Evolutionary conservation across 331 rosid genomes (phyloP), one percentile per base, ranked within the genome.

Genomic region (Arachis monticola): DNA sequence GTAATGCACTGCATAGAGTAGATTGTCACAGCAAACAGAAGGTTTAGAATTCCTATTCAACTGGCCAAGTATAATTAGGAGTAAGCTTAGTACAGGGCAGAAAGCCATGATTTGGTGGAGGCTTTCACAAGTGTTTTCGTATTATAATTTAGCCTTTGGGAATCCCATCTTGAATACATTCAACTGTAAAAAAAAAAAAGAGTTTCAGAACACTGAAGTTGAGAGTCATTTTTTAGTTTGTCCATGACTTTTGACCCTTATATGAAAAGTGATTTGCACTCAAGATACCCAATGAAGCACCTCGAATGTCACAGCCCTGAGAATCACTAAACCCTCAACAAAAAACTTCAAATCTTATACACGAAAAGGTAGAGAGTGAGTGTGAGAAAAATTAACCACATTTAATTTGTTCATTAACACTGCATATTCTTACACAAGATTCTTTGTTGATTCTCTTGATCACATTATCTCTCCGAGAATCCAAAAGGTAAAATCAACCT

Each of bases 101-200:
- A 80, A 95, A 86, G 53, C 89, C 86, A 2, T 77, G 88, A 76
- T 85, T 90, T 17, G 92, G 75, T 42, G 97, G 97, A 65, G 86
- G 89, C 79, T 88, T 91, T 97, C 98, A 94, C 63, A 95, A 92
- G n/a, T n/a, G n/a, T n/a, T 84, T 84, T 94, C 72, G n/a, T n/a
- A n/a, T 90, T 93, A 45, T 77, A 61, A 69, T 83, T 86, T 71
- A n/a, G n/a, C n/a, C n/a, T n/a, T n/a, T n/a, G n/a, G n/a, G 79
- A 73, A 73, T 64, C 74, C 77, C 62, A 73, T 69, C 77, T 78
- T 73, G 87, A 70, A 77, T 76, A n/a, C 75, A 52, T 82, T 85
- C 75, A 80, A 79, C 97, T 94, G 91, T 80, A n/a, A n/a, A n/a
- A n/a, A 85, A 85, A 85, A 70, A 81, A 71, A n/a, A n/a, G 80